Percentiles rank a stretch among this genome's conserved stretches.
phyloP scores from a whole-genome alignment of 352 stramenopile genomes.

The Stephanocyclus meneghinianus region DNA sequence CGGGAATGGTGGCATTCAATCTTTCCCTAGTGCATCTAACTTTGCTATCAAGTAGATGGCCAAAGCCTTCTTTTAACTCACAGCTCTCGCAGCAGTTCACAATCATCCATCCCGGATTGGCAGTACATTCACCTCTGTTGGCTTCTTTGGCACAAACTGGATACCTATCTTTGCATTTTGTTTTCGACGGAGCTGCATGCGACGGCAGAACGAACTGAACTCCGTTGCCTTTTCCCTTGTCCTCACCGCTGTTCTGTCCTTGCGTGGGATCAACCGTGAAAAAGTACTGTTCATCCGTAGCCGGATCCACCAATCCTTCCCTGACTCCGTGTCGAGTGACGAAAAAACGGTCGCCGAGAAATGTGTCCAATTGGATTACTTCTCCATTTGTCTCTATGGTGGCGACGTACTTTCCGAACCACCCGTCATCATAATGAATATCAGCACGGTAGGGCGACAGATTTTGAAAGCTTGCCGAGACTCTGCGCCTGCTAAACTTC shows the following conservation, averaged over 20 bases:
- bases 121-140: slow-evolving; percentile 48
- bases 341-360: slow-evolving; percentile 40
- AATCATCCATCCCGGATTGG: slow-evolving; percentile 78
- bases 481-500: background rate
- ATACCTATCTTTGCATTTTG: slow-evolving; percentile 57
- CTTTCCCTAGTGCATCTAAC: slow-evolving; percentile 48
- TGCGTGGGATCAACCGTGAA: slow-evolving; percentile 7
- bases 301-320: slow-evolving; percentile 40
- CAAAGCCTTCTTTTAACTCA: slow-evolving; percentile 51
- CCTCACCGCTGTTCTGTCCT: background rate
- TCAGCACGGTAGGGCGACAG: slow-evolving; percentile 29
- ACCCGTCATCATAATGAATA: slow-evolving; percentile 47
- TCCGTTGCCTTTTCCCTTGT: background rate
- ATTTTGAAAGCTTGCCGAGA: slow-evolving; percentile 13
- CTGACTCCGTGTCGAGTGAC: slow-evolving; percentile 42
- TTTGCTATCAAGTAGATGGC: slow-evolving; percentile 54
- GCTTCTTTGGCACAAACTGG: slow-evolving; percentile 44
- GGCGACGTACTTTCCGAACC: slow-evolving; percentile 31
- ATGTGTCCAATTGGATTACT: slow-evolving; percentile 1
- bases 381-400: slow-evolving; percentile 28
- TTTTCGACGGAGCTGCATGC: slow-evolving; percentile 27
- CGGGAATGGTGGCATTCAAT: slow-evolving; percentile 59
- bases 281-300: slow-evolving; percentile 44
- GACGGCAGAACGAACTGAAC: slow-evolving; percentile 32
- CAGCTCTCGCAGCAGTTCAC: slow-evolving; percentile 72